These are phyloP conservation scores for Graphilbum sp. DNA, from an alignment of 2,329 filamentous ascomycete species.

Conservation along the genomic window DNA sequence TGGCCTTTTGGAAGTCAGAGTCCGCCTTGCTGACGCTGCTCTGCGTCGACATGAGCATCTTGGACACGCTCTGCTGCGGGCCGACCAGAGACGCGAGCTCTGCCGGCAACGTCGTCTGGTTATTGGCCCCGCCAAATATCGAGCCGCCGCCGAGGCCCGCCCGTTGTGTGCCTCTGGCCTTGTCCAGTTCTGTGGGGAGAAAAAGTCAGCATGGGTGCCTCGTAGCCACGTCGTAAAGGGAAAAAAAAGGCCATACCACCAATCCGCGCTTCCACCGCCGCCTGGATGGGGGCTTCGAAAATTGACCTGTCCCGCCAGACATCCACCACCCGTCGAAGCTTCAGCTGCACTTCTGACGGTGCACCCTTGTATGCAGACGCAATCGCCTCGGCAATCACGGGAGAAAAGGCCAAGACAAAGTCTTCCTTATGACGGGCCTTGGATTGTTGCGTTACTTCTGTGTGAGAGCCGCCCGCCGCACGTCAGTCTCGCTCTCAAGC, in stretches of 20 bases:
- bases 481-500: too few relatives aligned
- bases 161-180: constrained; percentile 35
- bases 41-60: constrained; percentile 52
- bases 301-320: constrained; percentile 83
- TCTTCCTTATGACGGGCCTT: constrained; percentile 86
- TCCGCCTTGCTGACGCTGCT: constrained; percentile 54
- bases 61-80: constrained; percentile 57
- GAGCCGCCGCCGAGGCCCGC: constrained; percentile 38
- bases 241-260: constrained; percentile 39
- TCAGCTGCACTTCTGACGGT: constrained; percentile 69
- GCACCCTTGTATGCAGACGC: constrained; percentile 82
- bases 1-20: constrained; percentile 71
- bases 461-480: background rate
- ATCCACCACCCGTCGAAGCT: constrained; percentile 76
- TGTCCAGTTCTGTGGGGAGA: constrained; percentile 39
- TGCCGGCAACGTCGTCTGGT: constrained; percentile 23
- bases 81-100: constrained; percentile 65
- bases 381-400: constrained; percentile 82
- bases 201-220: background rate
- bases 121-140: constrained; percentile 41
- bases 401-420: constrained; percentile 81
- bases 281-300: constrained; percentile 67
- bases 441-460: constrained; percentile 92
- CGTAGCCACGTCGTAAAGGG: background rate
- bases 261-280: constrained; percentile 62